Conservation (phyloP, 164 flowering plant species). For the Chimonanthus praecox region DNA sequence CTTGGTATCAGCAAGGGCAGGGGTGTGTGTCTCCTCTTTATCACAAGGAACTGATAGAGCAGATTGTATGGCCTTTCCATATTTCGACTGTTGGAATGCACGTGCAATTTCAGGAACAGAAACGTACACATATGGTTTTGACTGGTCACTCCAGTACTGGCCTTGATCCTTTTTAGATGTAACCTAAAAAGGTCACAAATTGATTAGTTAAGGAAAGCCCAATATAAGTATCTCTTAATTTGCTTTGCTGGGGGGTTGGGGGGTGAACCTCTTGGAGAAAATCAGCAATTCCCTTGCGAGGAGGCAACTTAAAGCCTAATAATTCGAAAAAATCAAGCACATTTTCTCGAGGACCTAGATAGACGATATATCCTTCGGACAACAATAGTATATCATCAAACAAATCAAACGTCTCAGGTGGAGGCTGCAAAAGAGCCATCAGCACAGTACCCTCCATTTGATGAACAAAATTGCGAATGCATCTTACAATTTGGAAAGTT, state of each 20-base stretch:
- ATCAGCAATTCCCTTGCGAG: constrained; percentile 87
- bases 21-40: constrained; percentile 43
- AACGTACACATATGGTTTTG: constrained; percentile 58
- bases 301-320: constrained; percentile 68
- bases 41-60: constrained; percentile 43
- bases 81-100: constrained; percentile 52
- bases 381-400: constrained; percentile 82
- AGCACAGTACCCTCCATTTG: constrained; percentile 76
- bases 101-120: constrained; percentile 61
- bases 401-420: constrained; percentile 88
- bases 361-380: constrained; percentile 75
- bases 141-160: constrained; percentile 82
- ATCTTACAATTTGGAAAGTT: constrained; percentile 87
- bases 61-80: constrained; percentile 40
- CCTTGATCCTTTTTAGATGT: constrained; percentile 88
- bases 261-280: constrained; percentile 86
- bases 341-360: constrained; percentile 74
- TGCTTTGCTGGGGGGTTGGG: too few species aligned
- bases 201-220: not conserved
- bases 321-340: constrained; percentile 77
- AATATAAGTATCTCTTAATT: not conserved
- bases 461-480: constrained; percentile 73
- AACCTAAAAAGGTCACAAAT: constrained; percentile 40
- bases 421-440: constrained; percentile 93
- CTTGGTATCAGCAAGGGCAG: constrained; percentile 50